Percentiles rank a stretch among this genome's conserved stretches.
phyloP scores from a whole-genome alignment of 495 filamentous ascomycete genomes.

The Aspergillus carlsbadensis region DNA sequence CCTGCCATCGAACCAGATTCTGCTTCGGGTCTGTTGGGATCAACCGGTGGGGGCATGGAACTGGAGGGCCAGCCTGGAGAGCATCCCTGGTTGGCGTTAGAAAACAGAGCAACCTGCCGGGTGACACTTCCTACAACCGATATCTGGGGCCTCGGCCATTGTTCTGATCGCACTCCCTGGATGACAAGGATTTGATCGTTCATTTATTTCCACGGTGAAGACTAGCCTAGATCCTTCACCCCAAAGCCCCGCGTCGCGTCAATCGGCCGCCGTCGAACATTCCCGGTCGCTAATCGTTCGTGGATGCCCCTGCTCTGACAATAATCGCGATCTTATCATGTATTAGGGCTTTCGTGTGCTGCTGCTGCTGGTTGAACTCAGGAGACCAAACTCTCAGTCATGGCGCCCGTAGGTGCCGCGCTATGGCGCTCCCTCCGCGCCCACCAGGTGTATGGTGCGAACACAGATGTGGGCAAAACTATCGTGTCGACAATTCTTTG shows the following conservation, averaged over 20 bases:
- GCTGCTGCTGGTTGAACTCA: neutral
- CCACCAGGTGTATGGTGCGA: conserved; percentile 74
- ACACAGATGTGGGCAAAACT: conserved; percentile 80
- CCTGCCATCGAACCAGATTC: neutral
- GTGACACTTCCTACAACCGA: neutral
- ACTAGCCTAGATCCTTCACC: neutral
- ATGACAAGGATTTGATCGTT: neutral
- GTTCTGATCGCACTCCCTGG: neutral
- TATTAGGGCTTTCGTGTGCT: neutral
- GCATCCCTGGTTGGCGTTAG: neutral
- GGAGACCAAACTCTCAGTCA: conserved; percentile 12
- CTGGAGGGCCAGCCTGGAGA: neutral
- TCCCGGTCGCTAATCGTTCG: neutral
- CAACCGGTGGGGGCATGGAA: conserved; percentile 9
- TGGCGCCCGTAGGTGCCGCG: conserved; percentile 42
- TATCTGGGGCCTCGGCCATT: conserved; percentile 1
- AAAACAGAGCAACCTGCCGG: neutral
- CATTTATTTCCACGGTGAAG: neutral
- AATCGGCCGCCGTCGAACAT: neutral
- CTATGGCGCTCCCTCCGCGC: conserved; percentile 64
- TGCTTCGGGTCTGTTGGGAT: conserved; percentile 6
- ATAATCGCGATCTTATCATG: neutral
- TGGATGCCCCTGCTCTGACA: neutral
- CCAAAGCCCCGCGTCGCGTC: no score
- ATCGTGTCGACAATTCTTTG: conserved; percentile 69